A percentile compares a stretch with the other conserved stretches of the same genome.
These are phyloP conservation scores for Diplocarpon rosae DNA, from an alignment of 2,329 filamentous ascomycete species.

Conservation along the genomic window DNA sequence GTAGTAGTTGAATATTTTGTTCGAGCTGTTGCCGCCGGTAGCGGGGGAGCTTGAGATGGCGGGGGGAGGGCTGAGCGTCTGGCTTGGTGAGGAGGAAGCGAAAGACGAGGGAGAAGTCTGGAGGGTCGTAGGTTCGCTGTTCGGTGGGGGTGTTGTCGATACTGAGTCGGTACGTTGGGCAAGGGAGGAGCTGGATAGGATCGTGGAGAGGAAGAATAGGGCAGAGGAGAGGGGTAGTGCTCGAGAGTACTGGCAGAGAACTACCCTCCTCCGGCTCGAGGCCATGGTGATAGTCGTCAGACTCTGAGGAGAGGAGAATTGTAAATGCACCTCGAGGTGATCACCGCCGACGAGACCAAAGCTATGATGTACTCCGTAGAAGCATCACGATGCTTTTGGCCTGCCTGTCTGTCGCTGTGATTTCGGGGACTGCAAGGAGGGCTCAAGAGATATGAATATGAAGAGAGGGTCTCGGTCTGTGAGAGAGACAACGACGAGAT, in stretches of 20 bases:
- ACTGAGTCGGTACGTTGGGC: slow-evolving; percentile 14
- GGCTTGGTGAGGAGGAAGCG: background rate
- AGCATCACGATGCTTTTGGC: too few species aligned
- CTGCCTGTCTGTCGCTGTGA: too few species aligned
- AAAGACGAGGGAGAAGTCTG: slow-evolving; percentile 5
- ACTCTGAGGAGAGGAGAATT: background rate
- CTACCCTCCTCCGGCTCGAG: slow-evolving; percentile 5
- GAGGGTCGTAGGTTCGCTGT: slow-evolving; percentile 5
- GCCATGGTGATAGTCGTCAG: slow-evolving; percentile 7
- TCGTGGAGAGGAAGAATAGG: slow-evolving; percentile 18
- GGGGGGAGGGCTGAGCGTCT: background rate
- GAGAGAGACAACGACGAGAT: too few species aligned
- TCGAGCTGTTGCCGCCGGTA: slow-evolving; percentile 27
- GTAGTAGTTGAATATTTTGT: slow-evolving; percentile 44
- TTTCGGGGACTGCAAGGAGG: too few species aligned
- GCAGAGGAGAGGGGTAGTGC: slow-evolving; percentile 13
- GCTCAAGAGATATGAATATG: too few species aligned
- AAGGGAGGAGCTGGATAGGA: slow-evolving; percentile 17
- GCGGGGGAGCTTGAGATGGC: slow-evolving; percentile 4
- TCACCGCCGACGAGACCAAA: too few species aligned
- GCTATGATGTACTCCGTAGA: too few species aligned
- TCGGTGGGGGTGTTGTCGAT: slow-evolving; percentile 1
- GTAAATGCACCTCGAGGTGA: background rate
- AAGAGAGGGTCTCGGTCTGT: too few species aligned
- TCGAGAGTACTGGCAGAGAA: slow-evolving; percentile 13